Percentiles rank a stretch among this genome's conserved stretches.
Conservation (phyloP, 257 asterid genomes). For the Cordia subcordata region DNA sequence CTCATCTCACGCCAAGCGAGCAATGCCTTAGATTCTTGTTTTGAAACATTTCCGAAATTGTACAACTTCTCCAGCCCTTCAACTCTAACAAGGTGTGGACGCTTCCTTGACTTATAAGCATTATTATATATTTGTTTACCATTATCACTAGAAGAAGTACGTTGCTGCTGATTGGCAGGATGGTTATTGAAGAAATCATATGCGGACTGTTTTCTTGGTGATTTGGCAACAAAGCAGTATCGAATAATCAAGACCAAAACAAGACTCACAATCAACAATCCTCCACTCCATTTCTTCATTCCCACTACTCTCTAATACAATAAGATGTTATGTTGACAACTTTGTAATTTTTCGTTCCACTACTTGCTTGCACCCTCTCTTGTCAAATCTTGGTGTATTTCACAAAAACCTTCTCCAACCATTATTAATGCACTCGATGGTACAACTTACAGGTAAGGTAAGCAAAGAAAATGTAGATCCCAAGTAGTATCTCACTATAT, state of each 20-base stretch:
- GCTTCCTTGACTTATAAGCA: too few relatives aligned
- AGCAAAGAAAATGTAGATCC: too few relatives aligned
- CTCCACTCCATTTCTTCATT: conserved; percentile 84
- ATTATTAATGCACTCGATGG: too few relatives aligned
- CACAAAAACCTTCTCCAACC: neutral
- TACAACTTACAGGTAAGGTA: too few relatives aligned
- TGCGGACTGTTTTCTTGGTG: conserved; percentile 52
- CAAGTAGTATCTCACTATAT: too few relatives aligned
- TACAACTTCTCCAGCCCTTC: conserved; percentile 55
- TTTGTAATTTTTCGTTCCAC: neutral
- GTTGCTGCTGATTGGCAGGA: conserved; percentile 20
- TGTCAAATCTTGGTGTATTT: neutral
- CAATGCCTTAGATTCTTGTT: conserved; percentile 37
- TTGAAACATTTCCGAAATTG: conserved; percentile 40
- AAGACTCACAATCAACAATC: conserved; percentile 47
- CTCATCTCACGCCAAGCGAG: conserved; percentile 65
- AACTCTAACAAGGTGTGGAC: conserved; percentile 30
- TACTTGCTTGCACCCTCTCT: neutral
- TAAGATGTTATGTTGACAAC: too few relatives aligned
- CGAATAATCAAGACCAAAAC: conserved; percentile 50
- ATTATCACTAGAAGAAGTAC: conserved; percentile 1
- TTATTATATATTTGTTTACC: too few relatives aligned
- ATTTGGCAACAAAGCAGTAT: conserved; percentile 41
- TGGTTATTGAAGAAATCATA: conserved; percentile 63
- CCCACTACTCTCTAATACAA: conserved; percentile 20